Percentiles rank a stretch among this genome's conserved stretches.
These are phyloP conservation scores for Purpureocillium lavendulum DNA, from an alignment of 2,329 filamentous ascomycete species.

Conservation along the genomic window DNA sequence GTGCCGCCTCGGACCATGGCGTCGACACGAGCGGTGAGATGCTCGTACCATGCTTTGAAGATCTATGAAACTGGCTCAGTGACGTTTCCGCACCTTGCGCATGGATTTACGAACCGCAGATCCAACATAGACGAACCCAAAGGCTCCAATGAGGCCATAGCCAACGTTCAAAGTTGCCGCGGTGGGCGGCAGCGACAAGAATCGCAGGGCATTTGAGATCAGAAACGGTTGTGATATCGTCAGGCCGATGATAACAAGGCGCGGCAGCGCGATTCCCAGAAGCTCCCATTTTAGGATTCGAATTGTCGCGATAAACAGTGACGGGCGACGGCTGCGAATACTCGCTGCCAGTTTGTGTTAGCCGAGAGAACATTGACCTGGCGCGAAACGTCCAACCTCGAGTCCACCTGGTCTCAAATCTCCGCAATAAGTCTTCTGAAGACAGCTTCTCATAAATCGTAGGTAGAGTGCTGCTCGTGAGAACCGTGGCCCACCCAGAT, in stretches of 20 bases:
- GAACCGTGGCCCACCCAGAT: slow-evolving; percentile 32
- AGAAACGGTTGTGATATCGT: slow-evolving; percentile 22
- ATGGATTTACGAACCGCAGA: slow-evolving; percentile 21
- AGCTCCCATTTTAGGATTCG: slow-evolving; percentile 22
- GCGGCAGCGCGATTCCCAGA: slow-evolving; percentile 15
- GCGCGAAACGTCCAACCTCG: too few relatives aligned
- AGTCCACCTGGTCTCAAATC: slow-evolving; percentile 15
- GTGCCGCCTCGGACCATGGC: slow-evolving; percentile 21
- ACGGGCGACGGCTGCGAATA: neutral
- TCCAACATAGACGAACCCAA: slow-evolving; percentile 21
- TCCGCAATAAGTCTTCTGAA: slow-evolving; percentile 15
- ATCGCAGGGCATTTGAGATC: slow-evolving; percentile 16
- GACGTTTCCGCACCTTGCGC: too few relatives aligned
- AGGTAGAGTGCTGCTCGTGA: slow-evolving; percentile 19
- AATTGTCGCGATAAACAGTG: slow-evolving; percentile 16
- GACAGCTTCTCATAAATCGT: slow-evolving; percentile 20
- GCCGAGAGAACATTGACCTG: too few relatives aligned
- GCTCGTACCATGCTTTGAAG: slow-evolving; percentile 23
- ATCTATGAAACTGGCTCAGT: slow-evolving; percentile 9
- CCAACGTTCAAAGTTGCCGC: slow-evolving; percentile 16
- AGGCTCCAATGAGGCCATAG: slow-evolving; percentile 22
- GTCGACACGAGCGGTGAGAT: slow-evolving; percentile 18
- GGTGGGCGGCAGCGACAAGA: slow-evolving; percentile 15
- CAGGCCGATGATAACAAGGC: slow-evolving; percentile 17
- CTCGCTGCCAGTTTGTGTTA: slow-evolving; percentile 5